A percentile compares a stretch with the other conserved stretches of the same genome.
These are phyloP conservation scores for Wickerhamomyces canadensis DNA, from an alignment of 805 yeast genomes.

Conservation along the genomic window DNA sequence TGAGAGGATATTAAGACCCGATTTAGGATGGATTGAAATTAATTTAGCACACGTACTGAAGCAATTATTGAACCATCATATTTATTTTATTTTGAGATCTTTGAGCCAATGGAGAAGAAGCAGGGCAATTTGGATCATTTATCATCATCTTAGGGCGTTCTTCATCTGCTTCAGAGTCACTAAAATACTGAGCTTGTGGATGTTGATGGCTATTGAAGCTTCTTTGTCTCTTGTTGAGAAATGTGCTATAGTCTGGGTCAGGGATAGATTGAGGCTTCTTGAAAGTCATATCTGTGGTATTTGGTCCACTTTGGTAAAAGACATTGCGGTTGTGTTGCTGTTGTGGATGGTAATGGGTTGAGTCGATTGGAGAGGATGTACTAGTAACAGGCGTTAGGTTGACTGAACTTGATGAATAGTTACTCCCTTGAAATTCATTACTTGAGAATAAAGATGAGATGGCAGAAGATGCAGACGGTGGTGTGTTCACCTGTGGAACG, in stretches of 20 bases:
- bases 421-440: constrained; percentile 5
- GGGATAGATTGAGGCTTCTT: constrained; percentile 17
- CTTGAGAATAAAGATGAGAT: constrained; percentile 17
- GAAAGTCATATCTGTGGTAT: background rate
- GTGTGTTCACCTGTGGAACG: constrained; percentile 23
- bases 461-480: constrained; percentile 29
- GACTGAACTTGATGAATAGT: constrained; percentile 13
- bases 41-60: too few species aligned
- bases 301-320: background rate
- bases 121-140: constrained; percentile 6
- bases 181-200: too few species aligned
- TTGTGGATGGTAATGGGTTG: background rate
- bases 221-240: constrained; percentile 1
- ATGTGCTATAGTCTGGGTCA: constrained; percentile 4
- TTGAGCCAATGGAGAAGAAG: constrained; percentile 16
- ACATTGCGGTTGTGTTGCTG: constrained; percentile 14
- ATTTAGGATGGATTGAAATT: too few species aligned
- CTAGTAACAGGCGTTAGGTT: constrained; percentile 11
- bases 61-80: constrained; percentile 3
- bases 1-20: too few species aligned
- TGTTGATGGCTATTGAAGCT: background rate
- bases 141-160: constrained; percentile 3
- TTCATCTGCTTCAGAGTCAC: constrained; percentile 1
- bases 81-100: constrained; percentile 16
- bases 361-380: constrained; percentile 1